Evolutionary conservation across 2,329 filamentous ascomycete genomes (phyloP).

Genomic region (Fusarium robinianum): DNA sequence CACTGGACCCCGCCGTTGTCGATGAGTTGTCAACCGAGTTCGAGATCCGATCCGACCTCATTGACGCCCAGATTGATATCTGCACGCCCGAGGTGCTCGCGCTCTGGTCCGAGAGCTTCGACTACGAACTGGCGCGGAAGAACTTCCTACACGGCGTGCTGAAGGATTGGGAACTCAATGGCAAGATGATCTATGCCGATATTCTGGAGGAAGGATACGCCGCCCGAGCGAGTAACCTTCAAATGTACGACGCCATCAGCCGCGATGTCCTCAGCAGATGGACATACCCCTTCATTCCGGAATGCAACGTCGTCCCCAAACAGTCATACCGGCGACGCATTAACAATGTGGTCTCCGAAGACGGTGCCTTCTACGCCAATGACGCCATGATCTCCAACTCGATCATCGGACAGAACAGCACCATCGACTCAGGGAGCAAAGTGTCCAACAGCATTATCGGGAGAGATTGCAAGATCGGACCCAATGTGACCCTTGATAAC

Average conservation of each 20-base stretch:
- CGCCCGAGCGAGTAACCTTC: constrained; percentile 81
- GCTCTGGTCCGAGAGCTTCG: constrained; percentile 96
- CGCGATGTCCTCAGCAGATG: constrained; percentile 85
- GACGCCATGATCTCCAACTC: constrained; percentile 73
- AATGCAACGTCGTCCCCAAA: constrained; percentile 79
- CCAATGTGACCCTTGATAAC: constrained; percentile 76
- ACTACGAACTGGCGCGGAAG: constrained; percentile 86
- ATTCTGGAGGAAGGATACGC: constrained; percentile 83
- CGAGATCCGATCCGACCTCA: constrained; percentile 82
- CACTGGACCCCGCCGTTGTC: constrained; percentile 79
- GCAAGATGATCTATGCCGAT: constrained; percentile 93
- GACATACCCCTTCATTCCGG: constrained; percentile 87
- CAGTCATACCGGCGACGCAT: constrained; percentile 75
- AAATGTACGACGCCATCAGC: constrained; percentile 87
- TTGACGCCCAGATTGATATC: constrained; percentile 95
- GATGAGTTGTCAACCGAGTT: constrained; percentile 71
- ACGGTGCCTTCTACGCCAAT: constrained; percentile 72
- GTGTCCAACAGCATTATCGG: constrained; percentile 82
- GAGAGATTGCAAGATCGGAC: constrained; percentile 82
- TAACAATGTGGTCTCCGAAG: constrained; percentile 76
- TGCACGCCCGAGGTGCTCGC: constrained; percentile 95
- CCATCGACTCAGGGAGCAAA: constrained; percentile 71
- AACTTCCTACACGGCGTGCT: constrained; percentile 91
- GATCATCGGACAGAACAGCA: constrained; percentile 76
- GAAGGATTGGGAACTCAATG: constrained; percentile 96